Evolutionary conservation across 2,329 filamentous ascomycete species (phyloP).

Genomic region (Epichloe brachyelytri): DNA sequence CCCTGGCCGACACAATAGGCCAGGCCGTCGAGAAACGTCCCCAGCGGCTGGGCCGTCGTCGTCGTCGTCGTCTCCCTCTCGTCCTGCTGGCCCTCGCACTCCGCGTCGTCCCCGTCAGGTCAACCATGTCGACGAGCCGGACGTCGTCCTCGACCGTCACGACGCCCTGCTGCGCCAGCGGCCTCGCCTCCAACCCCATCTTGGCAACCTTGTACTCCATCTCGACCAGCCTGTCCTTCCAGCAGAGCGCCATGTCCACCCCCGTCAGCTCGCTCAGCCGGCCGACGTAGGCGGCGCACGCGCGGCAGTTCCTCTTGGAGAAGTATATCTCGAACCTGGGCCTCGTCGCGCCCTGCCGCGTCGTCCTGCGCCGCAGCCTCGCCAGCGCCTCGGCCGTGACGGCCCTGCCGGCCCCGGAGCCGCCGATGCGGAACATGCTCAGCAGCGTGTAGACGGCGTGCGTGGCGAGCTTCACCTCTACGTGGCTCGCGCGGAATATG

Average conservation of each 20-base stretch:
- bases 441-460: constrained; percentile 20
- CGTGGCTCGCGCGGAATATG: constrained; percentile 22
- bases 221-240: constrained; percentile 15
- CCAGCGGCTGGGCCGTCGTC: constrained; percentile 4
- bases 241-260: constrained; percentile 13
- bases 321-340: constrained; percentile 23
- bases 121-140: constrained; percentile 1
- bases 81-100: background rate
- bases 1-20: constrained; percentile 22
- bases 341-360: constrained; percentile 15
- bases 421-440: constrained; percentile 12
- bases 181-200: background rate
- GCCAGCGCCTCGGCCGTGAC: constrained; percentile 12
- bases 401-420: background rate
- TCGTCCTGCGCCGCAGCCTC: constrained; percentile 10
- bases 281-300: constrained; percentile 15
- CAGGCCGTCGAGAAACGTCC: constrained; percentile 14
- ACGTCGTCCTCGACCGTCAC: constrained; percentile 1
- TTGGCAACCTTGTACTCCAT: constrained; percentile 13
- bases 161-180: background rate
- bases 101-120: background rate
- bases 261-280: constrained; percentile 17
- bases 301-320: constrained; percentile 19
- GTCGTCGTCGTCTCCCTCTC: background rate
- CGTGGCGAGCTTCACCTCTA: constrained; percentile 27